Evolutionary conservation across 352 stramenopile genomes (phyloP).

Genomic region (Globisporangium spinosum): DNA sequence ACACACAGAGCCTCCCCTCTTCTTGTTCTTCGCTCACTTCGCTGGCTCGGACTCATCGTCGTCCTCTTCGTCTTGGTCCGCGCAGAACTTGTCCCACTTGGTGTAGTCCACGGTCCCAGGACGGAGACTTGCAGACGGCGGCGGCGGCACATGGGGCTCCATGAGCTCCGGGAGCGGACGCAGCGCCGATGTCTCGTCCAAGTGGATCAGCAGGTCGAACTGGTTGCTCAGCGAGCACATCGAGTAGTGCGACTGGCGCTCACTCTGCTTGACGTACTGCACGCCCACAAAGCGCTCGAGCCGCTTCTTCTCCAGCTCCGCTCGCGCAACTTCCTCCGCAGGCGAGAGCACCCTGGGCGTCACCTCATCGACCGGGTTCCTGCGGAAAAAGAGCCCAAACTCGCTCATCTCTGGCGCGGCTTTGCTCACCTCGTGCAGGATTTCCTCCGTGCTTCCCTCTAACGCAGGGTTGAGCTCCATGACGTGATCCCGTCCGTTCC

Average conservation of each 20-base stretch:
- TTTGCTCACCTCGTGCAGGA: conserved; percentile 22
- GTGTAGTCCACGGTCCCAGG: conserved; percentile 17
- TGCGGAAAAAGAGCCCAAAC: conserved; percentile 28
- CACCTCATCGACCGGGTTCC: not conserved
- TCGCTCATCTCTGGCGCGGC: conserved; percentile 4
- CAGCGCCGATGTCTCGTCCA: conserved; percentile 29
- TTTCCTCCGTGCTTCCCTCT: conserved; percentile 17
- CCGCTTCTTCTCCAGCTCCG: conserved; percentile 13
- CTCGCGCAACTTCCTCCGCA: conserved; percentile 1
- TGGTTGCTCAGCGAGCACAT: conserved; percentile 25
- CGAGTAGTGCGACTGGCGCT: conserved; percentile 29
- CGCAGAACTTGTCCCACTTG: conserved; percentile 18
- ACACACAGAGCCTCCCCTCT: not conserved
- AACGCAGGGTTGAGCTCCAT: conserved; percentile 24
- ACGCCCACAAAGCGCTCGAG: conserved; percentile 33
- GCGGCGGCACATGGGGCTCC: conserved; percentile 13
- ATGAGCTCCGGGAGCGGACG: conserved; percentile 21
- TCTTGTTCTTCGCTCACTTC: not conserved
- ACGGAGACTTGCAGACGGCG: not conserved
- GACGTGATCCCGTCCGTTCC: conserved; percentile 29
- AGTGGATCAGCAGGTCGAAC: conserved; percentile 29
- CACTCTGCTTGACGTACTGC: conserved; percentile 26
- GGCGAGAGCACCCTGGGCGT: not conserved
- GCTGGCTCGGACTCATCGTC: not conserved
- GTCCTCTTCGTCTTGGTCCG: conserved; percentile 13